Conservation (phyloP, 176 grass and related monocot genomes). For the Zizania latifolia region DNA sequence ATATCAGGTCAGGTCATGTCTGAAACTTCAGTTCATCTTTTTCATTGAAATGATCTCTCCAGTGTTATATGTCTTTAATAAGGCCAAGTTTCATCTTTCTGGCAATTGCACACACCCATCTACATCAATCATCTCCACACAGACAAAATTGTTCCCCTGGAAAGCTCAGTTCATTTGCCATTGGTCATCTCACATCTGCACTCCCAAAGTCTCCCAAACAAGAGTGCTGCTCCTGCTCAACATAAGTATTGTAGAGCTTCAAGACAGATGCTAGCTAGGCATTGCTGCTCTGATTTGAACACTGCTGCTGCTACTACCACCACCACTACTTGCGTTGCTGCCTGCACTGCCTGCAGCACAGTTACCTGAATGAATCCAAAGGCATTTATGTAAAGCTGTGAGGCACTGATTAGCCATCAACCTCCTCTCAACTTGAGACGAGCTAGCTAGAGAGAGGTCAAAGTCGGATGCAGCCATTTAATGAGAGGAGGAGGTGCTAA, state of each 20-base stretch:
- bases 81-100: slow-evolving; percentile 33
- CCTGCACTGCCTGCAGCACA: slow-evolving; percentile 21
- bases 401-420: slow-evolving; percentile 16
- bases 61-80: not conserved
- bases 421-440: slow-evolving; percentile 1
- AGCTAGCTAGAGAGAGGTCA: not conserved
- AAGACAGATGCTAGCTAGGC: not conserved
- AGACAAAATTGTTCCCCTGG: slow-evolving; percentile 6
- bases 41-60: not conserved
- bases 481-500: slow-evolving; percentile 5
- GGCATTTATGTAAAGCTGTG: slow-evolving; percentile 40
- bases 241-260: slow-evolving; percentile 14
- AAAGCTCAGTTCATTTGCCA: not conserved
- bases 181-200: not conserved
- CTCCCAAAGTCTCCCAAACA: not conserved
- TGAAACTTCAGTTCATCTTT: slow-evolving; percentile 23
- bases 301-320: not conserved
- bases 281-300: slow-evolving; percentile 7
- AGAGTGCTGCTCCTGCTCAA: not conserved
- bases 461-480: slow-evolving; percentile 20
- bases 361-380: slow-evolving; percentile 31
- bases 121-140: slow-evolving; percentile 13
- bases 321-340: too few relatives aligned
- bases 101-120: not conserved
- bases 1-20: slow-evolving; percentile 17